A percentile compares a stretch with the other conserved stretches of the same genome.
phyloP scores from a whole-genome alignment of 2,329 filamentous ascomycete genomes.

The Saccharata proteae region DNA sequence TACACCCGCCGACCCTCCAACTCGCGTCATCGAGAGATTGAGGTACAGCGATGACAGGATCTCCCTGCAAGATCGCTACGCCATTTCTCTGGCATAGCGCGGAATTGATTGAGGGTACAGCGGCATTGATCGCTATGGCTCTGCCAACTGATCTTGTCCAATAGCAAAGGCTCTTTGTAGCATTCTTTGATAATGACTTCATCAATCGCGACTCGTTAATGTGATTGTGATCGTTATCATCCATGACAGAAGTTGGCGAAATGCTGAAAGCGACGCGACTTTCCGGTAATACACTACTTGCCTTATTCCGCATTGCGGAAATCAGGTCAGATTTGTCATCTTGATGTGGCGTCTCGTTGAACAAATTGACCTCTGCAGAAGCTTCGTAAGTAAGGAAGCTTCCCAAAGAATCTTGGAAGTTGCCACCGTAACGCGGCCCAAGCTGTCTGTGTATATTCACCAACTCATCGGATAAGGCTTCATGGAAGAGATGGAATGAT shows the following conservation, averaged over 20 bases:
- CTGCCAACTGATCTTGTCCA: slow-evolving; percentile 63
- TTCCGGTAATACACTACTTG: slow-evolving; percentile 70
- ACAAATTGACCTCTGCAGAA: slow-evolving; percentile 77
- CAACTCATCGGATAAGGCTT: slow-evolving; percentile 79
- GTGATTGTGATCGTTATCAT: slow-evolving; percentile 64
- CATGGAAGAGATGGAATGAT: slow-evolving; percentile 78
- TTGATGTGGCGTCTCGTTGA: slow-evolving; percentile 84
- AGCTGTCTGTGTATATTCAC: slow-evolving; percentile 84
- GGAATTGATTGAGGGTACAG: slow-evolving; percentile 77
- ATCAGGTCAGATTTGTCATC: slow-evolving; percentile 88
- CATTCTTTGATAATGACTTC: slow-evolving; percentile 60
- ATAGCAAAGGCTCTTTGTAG: slow-evolving; percentile 55
- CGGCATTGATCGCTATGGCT: slow-evolving; percentile 75
- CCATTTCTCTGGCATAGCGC: slow-evolving; percentile 73
- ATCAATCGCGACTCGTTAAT: slow-evolving; percentile 63
- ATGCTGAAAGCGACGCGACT: slow-evolving; percentile 71
- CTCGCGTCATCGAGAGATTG: slow-evolving; percentile 82
- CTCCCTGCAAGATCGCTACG: slow-evolving; percentile 68
- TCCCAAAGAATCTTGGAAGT: slow-evolving; percentile 91
- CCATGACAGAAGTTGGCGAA: slow-evolving; percentile 66
- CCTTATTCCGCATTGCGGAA: slow-evolving; percentile 74
- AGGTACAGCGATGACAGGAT: slow-evolving; percentile 68
- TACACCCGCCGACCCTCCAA: slow-evolving; percentile 88
- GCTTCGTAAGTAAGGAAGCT: slow-evolving; percentile 94
- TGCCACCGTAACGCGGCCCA: slow-evolving; percentile 83